Evolutionary conservation across 2,329 filamentous ascomycete genomes (phyloP), one percentile per base, ranked within the genome.

Genomic region (Endoconidiophora polonica): DNA sequence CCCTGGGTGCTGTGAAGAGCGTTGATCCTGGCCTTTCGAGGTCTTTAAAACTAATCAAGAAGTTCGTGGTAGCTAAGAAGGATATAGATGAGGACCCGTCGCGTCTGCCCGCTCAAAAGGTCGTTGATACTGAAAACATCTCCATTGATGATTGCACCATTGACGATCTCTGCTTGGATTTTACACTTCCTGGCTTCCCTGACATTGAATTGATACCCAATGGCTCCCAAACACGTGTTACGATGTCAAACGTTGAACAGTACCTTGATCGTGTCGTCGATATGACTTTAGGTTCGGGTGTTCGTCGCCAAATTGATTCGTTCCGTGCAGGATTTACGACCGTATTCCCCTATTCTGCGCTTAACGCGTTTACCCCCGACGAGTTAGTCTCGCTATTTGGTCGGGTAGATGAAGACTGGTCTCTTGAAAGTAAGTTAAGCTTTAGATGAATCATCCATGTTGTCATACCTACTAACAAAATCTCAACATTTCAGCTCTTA

Each of bases 301-400:
- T 98, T 9, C 83, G 82, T 56, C 76, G 77, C 46, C 93, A 98
- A 61, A 79, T 94, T 1, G 85, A 95, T 59, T 86, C 90, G 3
- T 98, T 98, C 74, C 79, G 85, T 51, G 66, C 74, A 14, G 91
- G 91, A 0, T 98, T 98, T 63, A 93, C 88, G 0, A 83, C 93
- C 57, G 93, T 98, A 0, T 98, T 98, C 70, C 86, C 90, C 0
- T 98, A 94, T 65, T 83, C 86, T 3, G 86, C 93, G 5, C 68
- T 98, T 44, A 86, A 82, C 56, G 86, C 91, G 0, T 98, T 98
- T 61, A 98, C 91, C 0, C 88, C 93, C 0, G 86, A 86, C 58
- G 93, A 98, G 64, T 72, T 98, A 26, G 90, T 95, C 39, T 90
- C 88, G 69, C 73, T 98, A 23, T 98, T 96, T 67, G 91, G 91